A percentile compares a stretch with the other conserved stretches of the same genome.
phyloP scores from a whole-genome alignment of 2,329 filamentous ascomycete species.

The Aspergillus unguis region DNA sequence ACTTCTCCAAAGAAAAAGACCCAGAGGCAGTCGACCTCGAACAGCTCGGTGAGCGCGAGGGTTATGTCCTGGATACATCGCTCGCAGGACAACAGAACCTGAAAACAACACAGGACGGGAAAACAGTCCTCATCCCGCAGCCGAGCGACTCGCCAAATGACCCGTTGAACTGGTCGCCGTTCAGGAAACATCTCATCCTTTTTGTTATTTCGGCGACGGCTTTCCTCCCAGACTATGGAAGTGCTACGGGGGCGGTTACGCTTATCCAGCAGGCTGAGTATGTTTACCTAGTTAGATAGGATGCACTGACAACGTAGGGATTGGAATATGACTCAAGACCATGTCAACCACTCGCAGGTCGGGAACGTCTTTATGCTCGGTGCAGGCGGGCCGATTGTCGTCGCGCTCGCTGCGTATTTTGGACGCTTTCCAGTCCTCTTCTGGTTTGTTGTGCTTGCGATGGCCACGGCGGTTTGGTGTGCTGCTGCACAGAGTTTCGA shows the following conservation, averaged over 20 bases:
- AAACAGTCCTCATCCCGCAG: conserved; percentile 38
- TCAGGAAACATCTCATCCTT: conserved; percentile 36
- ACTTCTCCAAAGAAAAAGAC: not conserved
- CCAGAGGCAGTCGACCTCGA: conserved; percentile 8
- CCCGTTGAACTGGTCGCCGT: conserved; percentile 36
- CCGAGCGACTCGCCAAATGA: conserved; percentile 39
- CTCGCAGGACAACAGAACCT: conserved; percentile 16
- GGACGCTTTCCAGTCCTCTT: conserved; percentile 46
- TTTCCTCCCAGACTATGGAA: conserved; percentile 44
- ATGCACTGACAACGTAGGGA: conserved; percentile 15
- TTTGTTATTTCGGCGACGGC: conserved; percentile 38
- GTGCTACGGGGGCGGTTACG: conserved; percentile 40
- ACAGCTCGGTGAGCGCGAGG: conserved; percentile 11
- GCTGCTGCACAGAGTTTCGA: conserved; percentile 37
- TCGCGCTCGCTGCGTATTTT: conserved; percentile 43
- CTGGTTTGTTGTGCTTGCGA: conserved; percentile 36
- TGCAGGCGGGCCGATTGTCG: conserved; percentile 40
- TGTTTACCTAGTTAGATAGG: not conserved
- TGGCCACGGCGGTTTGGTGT: conserved; percentile 41
- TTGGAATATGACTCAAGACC: conserved; percentile 38
- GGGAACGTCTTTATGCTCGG: conserved; percentile 47
- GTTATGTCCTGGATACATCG: conserved; percentile 9
- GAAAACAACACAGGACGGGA: conserved; percentile 33
- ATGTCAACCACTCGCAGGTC: conserved; percentile 40
- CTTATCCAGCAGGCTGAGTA: conserved; percentile 37